A percentile compares a stretch with the other conserved stretches of the same genome.
These are phyloP conservation scores for Hibiscus tridactylites DNA, from an alignment of 345 rosid species.

Conservation along the genomic window DNA sequence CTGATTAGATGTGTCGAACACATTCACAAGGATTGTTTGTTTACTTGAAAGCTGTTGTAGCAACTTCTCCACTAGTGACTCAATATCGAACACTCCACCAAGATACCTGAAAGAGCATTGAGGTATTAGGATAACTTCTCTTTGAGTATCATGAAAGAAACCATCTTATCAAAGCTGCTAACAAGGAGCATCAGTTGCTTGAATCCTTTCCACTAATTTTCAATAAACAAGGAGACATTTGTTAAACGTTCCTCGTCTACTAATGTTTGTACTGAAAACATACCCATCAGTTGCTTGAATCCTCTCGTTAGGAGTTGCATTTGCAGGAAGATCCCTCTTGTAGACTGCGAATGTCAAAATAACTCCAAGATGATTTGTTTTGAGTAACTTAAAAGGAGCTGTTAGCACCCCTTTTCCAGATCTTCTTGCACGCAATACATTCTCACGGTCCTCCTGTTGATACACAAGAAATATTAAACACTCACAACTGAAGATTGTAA, in stretches of 20 bases:
- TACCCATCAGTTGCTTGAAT: conserved; percentile 87
- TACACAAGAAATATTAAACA: conserved; percentile 7
- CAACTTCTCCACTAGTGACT: conserved; percentile 87
- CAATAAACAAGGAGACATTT: neutral
- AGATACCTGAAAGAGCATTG: conserved; percentile 54
- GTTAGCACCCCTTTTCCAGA: conserved; percentile 91
- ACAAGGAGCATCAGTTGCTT: neutral
- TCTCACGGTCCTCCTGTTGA: conserved; percentile 85
- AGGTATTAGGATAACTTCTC: conserved; percentile 10
- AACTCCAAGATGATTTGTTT: conserved; percentile 89
- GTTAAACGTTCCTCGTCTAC: conserved; percentile 1
- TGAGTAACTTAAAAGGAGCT: conserved; percentile 85
- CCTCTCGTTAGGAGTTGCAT: conserved; percentile 78
- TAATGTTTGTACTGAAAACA: conserved; percentile 11
- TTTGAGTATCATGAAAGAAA: neutral
- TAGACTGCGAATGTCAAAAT: conserved; percentile 92
- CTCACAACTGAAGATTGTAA: conserved; percentile 7
- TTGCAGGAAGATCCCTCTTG: conserved; percentile 66
- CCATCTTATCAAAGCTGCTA: conserved; percentile 2
- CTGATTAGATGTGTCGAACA: conserved; percentile 62
- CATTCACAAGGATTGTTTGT: conserved; percentile 87
- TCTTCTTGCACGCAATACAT: conserved; percentile 78
- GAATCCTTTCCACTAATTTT: neutral
- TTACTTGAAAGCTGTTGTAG: conserved; percentile 96
- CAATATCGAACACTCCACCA: conserved; percentile 90